Evolutionary conservation across 2,329 filamentous ascomycete genomes (phyloP).

Genomic region (Pseudopyrenochaeta lycopersici): DNA sequence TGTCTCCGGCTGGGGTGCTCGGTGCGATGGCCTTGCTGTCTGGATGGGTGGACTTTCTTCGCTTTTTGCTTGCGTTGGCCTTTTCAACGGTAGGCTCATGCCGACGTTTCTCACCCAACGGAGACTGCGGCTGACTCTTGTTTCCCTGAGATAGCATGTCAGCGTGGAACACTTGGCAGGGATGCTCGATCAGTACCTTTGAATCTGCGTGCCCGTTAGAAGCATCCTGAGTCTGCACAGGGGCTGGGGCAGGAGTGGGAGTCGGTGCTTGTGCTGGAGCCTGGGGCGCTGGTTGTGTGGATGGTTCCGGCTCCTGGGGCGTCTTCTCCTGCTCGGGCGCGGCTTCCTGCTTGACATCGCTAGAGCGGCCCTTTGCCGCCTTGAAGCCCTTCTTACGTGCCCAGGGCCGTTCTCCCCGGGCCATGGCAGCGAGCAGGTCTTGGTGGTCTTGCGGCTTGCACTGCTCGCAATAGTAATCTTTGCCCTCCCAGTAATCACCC

Average conservation of each 20-base stretch:
- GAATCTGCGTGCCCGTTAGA: constrained; percentile 35
- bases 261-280: constrained; percentile 17
- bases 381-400: constrained; percentile 66
- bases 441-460: constrained; percentile 87
- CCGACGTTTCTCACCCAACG: constrained; percentile 48
- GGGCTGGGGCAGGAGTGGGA: constrained; percentile 19
- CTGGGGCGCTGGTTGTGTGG: constrained; percentile 17
- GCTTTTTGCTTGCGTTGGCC: constrained; percentile 43
- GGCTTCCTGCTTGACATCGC: constrained; percentile 65
- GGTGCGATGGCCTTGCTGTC: constrained; percentile 32
- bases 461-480: constrained; percentile 84
- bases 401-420: constrained; percentile 86
- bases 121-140: constrained; percentile 45
- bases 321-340: constrained; percentile 49
- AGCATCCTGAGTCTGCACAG: constrained; percentile 19
- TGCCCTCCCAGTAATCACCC: constrained; percentile 63
- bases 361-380: constrained; percentile 68
- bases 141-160: constrained; percentile 24
- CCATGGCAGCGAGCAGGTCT: constrained; percentile 79
- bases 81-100: constrained; percentile 44
- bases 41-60: constrained; percentile 47
- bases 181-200: constrained; percentile 26
- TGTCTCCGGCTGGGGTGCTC: constrained; percentile 20
- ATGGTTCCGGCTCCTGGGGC: constrained; percentile 24
- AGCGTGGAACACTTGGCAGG: constrained; percentile 6